Evolutionary conservation across 495 filamentous ascomycete species (phyloP).

Genomic region (Daldinia loculata): DNA sequence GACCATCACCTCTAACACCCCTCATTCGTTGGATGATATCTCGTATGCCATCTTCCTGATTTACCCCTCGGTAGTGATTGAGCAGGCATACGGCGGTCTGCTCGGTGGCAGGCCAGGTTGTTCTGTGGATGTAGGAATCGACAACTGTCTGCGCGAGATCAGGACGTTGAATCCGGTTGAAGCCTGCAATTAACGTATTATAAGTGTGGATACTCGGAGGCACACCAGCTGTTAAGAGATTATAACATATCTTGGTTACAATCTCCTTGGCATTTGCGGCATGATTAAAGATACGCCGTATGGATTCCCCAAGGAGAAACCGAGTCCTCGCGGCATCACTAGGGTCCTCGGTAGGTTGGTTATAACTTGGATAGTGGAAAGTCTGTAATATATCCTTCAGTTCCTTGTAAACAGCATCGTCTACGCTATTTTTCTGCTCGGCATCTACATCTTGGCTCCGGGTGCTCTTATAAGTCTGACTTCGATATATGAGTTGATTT

Average conservation of each 20-base stretch:
- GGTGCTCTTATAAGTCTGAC: background rate
- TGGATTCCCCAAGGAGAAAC: conserved; percentile 45
- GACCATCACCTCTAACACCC: conserved; percentile 35
- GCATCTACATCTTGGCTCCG: conserved; percentile 14
- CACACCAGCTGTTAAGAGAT: conserved; percentile 64
- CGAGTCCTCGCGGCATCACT: conserved; percentile 28
- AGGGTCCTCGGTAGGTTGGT: conserved; percentile 35
- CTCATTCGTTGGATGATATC: conserved; percentile 53
- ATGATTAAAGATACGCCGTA: conserved; percentile 46
- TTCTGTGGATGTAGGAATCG: conserved; percentile 58
- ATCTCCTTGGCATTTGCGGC: conserved; percentile 39
- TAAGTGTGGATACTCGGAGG: conserved; percentile 71
- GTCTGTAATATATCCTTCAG: conserved; percentile 18
- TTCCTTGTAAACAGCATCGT: conserved; percentile 12
- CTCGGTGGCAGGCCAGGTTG: conserved; percentile 61
- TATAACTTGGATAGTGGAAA: conserved; percentile 49
- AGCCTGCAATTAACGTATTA: conserved; percentile 68
- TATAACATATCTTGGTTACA: conserved; percentile 71
- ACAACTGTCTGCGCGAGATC: conserved; percentile 64
- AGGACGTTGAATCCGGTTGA: conserved; percentile 61
- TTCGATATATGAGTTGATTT: conserved; percentile 36
- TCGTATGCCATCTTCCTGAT: conserved; percentile 52
- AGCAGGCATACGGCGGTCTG: conserved; percentile 63
- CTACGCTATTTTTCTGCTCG: background rate
- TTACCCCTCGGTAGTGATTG: conserved; percentile 59